These are phyloP conservation scores for Coemansia sp. DNA, from an alignment of 192 early-diverging fungal genomes.

Conservation along the genomic window DNA sequence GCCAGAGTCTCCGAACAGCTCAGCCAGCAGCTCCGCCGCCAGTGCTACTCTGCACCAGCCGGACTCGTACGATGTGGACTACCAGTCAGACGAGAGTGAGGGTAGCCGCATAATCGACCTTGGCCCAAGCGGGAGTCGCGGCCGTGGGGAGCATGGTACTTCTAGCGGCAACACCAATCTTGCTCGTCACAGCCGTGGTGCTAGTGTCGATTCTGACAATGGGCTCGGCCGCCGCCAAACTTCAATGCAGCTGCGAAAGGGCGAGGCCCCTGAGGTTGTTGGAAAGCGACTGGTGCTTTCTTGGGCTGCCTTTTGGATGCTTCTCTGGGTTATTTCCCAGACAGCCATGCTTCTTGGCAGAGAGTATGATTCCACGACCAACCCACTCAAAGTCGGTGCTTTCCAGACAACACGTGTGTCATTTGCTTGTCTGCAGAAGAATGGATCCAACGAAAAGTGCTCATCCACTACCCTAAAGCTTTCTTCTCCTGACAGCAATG, in stretches of 20 bases:
- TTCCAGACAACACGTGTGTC: slow-evolving; percentile 36
- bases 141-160: background rate
- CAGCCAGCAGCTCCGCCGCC: background rate
- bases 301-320: slow-evolving; percentile 35
- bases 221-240: slow-evolving; percentile 21
- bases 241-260: background rate
- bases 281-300: slow-evolving; percentile 33
- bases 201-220: slow-evolving; percentile 14
- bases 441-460: background rate
- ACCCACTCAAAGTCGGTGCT: slow-evolving; percentile 37
- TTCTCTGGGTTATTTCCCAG: slow-evolving; percentile 32
- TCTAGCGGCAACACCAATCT: background rate
- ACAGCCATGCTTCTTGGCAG: slow-evolving; percentile 32
- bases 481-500: slow-evolving; percentile 46
- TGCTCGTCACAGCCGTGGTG: background rate
- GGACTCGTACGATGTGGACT: background rate
- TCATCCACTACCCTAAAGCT: slow-evolving; percentile 23
- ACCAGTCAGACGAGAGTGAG: slow-evolving; percentile 11
- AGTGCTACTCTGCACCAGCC: background rate
- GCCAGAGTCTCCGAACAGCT: background rate
- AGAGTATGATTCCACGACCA: slow-evolving; percentile 14
- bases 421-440: slow-evolving; percentile 15
- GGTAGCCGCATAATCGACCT: slow-evolving; percentile 9
- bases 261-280: slow-evolving; percentile 40
- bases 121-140: background rate